These are phyloP conservation scores for Fusarium piperis DNA, from an alignment of 2,329 filamentous ascomycete species.

Conservation along the genomic window DNA sequence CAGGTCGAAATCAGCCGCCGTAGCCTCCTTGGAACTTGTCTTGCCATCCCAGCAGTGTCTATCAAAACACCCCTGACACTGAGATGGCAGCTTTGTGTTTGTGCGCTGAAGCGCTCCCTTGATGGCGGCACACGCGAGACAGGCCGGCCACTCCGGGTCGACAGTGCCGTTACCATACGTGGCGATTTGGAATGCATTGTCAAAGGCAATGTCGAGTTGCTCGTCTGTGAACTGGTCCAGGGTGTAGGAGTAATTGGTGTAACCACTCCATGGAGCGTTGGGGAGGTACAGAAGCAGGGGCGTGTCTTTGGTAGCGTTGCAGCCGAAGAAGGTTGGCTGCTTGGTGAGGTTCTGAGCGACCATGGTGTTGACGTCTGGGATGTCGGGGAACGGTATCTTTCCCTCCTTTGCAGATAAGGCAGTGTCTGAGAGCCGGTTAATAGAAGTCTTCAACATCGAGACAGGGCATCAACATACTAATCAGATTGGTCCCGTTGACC, in stretches of 20 bases:
- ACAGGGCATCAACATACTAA: conserved; percentile 17
- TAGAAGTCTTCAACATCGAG: rapidly evolving
- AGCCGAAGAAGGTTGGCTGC: conserved; percentile 45
- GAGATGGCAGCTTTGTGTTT: conserved; percentile 24
- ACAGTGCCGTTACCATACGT: conserved; percentile 81
- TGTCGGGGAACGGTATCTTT: conserved; percentile 41
- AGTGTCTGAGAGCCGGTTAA: conserved; percentile 16
- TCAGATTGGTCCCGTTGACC: conserved; percentile 43
- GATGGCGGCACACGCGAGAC: conserved; percentile 83
- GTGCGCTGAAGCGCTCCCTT: conserved; percentile 67
- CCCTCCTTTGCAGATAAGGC: conserved; percentile 33
- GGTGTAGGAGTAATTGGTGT: conserved; percentile 40
- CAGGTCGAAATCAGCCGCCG: conserved; percentile 27
- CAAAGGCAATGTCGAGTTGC: conserved; percentile 37
- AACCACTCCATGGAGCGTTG: conserved; percentile 43
- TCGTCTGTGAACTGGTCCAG: conserved; percentile 37
- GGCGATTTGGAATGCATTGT: conserved; percentile 81
- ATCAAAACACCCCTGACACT: conserved; percentile 41
- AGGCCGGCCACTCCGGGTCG: conserved; percentile 76
- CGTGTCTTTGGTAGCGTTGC: conserved; percentile 28
- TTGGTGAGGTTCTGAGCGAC: conserved; percentile 37
- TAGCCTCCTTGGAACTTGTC: conserved; percentile 13
- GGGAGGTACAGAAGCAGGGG: conserved; percentile 44
- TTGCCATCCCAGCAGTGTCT: conserved; percentile 42
- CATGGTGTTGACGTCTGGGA: conserved; percentile 41